Base-by-base conservation (phyloP, 2,329 filamentous ascomycete species). In the Aspergillus pseudotamarii region DNA sequence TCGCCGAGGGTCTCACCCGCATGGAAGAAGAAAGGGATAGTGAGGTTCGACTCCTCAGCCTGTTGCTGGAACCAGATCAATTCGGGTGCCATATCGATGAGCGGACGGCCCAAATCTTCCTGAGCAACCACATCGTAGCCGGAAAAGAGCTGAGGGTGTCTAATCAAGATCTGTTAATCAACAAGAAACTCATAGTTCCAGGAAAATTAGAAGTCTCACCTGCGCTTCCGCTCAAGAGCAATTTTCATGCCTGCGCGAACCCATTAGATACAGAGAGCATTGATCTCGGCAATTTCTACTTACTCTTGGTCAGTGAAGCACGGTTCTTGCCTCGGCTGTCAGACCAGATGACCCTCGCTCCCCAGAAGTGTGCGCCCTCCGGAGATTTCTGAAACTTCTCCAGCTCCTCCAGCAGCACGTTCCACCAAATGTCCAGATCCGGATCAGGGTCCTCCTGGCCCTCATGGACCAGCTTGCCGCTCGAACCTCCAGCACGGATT, bases 11-110 rank as follows among this genome's bases (percentile, higher is more conserved):
- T 92, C 78, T 97, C 94, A 68, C 93, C 94, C 0, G 94, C 93
- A 75, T 97, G 93, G 81, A 97, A 94, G 83, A 95, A 96, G 81
- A 97, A 96, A 1, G 94, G 94, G 11, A 97, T 88, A 50, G 92
- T 87, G 51, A 97, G 86, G 5, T 86, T 87, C 70, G 91, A 88
- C 72, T 90, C 83, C 0, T 86, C 86, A 75, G 92, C 96, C 71
- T 90, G 87, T 77, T 94, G 92, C 66, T 89, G 88, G 84, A 97
- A 97, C 92, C 92, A 96, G 78, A 97, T 93, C 0, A 97, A 81
- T 74, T 95, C 89, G 0, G 93, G 92, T 0, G 93, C 84, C 6
- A 95, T 79, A 68, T 94, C 90, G 28, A 85, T 82, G 30, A 97
- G 85, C 0, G 92, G 85, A 9, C 91, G 86, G 1, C 93, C 94